phyloP scores from a whole-genome alignment of 805 yeast genomes.

The Scheffersomyces lignosus region DNA sequence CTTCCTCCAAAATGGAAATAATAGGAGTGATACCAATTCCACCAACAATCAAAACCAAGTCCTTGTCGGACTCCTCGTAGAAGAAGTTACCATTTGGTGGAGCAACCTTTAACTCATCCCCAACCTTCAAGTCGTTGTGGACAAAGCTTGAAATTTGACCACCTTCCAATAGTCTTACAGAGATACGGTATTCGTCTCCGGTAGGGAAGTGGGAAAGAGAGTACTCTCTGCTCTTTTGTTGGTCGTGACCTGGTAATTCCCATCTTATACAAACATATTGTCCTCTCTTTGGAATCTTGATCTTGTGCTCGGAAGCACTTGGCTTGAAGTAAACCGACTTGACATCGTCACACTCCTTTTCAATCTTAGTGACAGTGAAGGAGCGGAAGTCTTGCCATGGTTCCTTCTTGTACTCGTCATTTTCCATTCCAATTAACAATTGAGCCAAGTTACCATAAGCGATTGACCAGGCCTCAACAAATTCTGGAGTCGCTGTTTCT shows the following conservation, averaged over 20 bases:
- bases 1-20: conserved; percentile 49
- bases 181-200: conserved; percentile 49
- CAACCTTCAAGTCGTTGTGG: conserved; percentile 48
- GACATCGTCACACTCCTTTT: conserved; percentile 47
- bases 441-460: conserved; percentile 68
- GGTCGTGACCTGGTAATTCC: conserved; percentile 32
- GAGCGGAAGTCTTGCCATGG: conserved; percentile 60
- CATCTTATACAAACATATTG: conserved; percentile 45
- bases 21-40: conserved; percentile 73
- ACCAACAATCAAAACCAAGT: conserved; percentile 48
- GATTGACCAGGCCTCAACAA: conserved; percentile 61
- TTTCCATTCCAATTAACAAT: conserved; percentile 57
- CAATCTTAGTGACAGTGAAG: conserved; percentile 45
- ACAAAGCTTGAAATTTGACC: conserved; percentile 55
- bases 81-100: conserved; percentile 62
- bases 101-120: conserved; percentile 49
- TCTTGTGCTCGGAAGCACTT: conserved; percentile 33
- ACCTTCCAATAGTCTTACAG: conserved; percentile 49
- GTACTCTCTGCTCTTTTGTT: conserved; percentile 56
- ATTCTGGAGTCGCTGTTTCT: conserved; percentile 55
- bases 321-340: conserved; percentile 49
- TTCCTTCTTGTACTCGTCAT: conserved; percentile 40
- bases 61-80: conserved; percentile 24
- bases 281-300: conserved; percentile 40
- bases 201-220: conserved; percentile 47